phyloP scores from a whole-genome alignment of 257 asterid genomes.

The Rehmannia glutinosa region DNA sequence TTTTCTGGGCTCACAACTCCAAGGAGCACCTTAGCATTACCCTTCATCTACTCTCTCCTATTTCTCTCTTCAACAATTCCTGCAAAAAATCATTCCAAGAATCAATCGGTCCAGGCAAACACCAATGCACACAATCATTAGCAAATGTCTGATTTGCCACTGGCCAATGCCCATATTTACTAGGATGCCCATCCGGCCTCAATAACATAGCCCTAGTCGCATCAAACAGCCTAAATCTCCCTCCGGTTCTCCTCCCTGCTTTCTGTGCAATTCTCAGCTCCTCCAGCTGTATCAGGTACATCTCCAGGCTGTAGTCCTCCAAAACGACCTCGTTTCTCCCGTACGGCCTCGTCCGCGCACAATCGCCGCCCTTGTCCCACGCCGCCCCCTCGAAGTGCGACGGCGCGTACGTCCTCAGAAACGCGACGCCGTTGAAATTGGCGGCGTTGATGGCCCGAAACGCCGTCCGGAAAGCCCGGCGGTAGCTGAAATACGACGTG shows the following conservation, averaged over 20 bases:
- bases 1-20: no score
- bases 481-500: conserved; percentile 3
- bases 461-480: conserved; percentile 55
- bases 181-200: conserved; percentile 57
- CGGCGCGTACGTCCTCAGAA: conserved; percentile 56
- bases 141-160: conserved; percentile 17
- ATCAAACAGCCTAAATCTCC: conserved; percentile 37
- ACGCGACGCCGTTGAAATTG: conserved; percentile 38
- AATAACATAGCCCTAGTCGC: conserved; percentile 36
- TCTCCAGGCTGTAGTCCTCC: conserved; percentile 39
- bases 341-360: conserved; percentile 51
- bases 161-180: conserved; percentile 40
- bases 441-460: conserved; percentile 41
- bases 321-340: conserved; percentile 32
- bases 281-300: conserved; percentile 52
- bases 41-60: background rate
- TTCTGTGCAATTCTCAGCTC: conserved; percentile 53
- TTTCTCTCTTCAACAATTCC: conserved; percentile 34
- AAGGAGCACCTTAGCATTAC: background rate
- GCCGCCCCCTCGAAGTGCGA: conserved; percentile 72
- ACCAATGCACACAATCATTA: conserved; percentile 58
- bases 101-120: conserved; percentile 53
- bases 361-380: conserved; percentile 74
- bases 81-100: conserved; percentile 48
- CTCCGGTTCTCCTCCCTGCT: conserved; percentile 38